Conservation (phyloP, 352 stramenopile genomes). For the Phytophthora sp. region DNA sequence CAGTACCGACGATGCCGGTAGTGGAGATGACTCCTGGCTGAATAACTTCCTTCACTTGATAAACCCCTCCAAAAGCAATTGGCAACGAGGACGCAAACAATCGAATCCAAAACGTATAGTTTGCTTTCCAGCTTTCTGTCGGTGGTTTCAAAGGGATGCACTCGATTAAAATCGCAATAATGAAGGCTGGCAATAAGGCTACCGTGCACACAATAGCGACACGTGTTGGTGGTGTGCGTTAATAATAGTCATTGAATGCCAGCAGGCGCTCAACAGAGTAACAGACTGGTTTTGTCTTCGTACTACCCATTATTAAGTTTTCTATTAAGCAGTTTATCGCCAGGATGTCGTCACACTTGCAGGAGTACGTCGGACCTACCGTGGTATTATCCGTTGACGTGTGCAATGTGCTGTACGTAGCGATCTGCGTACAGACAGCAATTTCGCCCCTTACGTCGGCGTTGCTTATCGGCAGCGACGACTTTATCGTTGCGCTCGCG, state of each 20-base stretch:
- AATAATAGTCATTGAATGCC: slow-evolving; percentile 15
- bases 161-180: slow-evolving; percentile 19
- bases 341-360: background rate
- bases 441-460: background rate
- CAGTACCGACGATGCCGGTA: background rate
- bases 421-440: slow-evolving; percentile 27
- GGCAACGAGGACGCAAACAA: slow-evolving; percentile 13
- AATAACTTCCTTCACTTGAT: slow-evolving; percentile 25
- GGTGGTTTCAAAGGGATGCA: slow-evolving; percentile 32
- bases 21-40: slow-evolving; percentile 1
- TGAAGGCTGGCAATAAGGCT: slow-evolving; percentile 20
- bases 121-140: slow-evolving; percentile 16
- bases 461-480: slow-evolving; percentile 1
- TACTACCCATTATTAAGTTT: slow-evolving; percentile 21
- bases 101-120: slow-evolving; percentile 33
- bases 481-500: background rate
- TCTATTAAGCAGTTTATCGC: slow-evolving; percentile 25
- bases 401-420: slow-evolving; percentile 31
- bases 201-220: slow-evolving; percentile 6
- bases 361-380: slow-evolving; percentile 12
- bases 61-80: slow-evolving; percentile 6
- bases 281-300: slow-evolving; percentile 8
- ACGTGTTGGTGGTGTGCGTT: background rate
- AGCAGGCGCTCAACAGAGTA: slow-evolving; percentile 19
- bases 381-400: slow-evolving; percentile 33